phyloP scores from a whole-genome alignment of 169 alveolate species.

The Plasmodium fragile region DNA sequence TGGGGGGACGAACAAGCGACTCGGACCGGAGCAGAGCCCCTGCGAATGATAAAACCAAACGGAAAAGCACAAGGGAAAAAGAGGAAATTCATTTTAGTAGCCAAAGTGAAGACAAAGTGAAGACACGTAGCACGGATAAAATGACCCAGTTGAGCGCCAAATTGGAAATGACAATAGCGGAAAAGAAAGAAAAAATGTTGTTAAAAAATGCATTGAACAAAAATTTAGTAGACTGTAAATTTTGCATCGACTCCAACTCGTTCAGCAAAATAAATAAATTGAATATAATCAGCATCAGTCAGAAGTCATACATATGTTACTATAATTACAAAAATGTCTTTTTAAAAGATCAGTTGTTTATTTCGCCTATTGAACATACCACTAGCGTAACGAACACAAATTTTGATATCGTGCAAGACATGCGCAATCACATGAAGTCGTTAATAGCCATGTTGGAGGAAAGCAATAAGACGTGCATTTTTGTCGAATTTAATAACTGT shows the following conservation, averaged over 20 bases:
- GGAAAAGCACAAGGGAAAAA: neutral
- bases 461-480: conserved; percentile 67
- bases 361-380: conserved; percentile 76
- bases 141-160: conserved; percentile 18
- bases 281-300: conserved; percentile 72
- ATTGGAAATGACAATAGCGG: conserved; percentile 58
- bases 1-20: neutral
- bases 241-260: conserved; percentile 63
- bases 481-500: conserved; percentile 76
- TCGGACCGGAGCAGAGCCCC: neutral
- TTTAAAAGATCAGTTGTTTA: conserved; percentile 67
- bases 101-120: neutral
- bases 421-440: conserved; percentile 76
- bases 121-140: neutral
- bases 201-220: conserved; percentile 60
- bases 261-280: conserved; percentile 69
- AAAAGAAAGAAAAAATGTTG: conserved; percentile 34
- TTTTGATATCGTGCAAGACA: conserved; percentile 67
- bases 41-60: neutral
- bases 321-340: conserved; percentile 72
- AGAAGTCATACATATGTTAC: conserved; percentile 73
- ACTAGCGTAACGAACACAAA: conserved; percentile 63
- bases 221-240: conserved; percentile 71
- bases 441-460: conserved; percentile 73
- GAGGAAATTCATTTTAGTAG: neutral